These are phyloP conservation scores for Centaurea solstitialis DNA, from an alignment of 129 eudicot genomes.

Conservation along the genomic window DNA sequence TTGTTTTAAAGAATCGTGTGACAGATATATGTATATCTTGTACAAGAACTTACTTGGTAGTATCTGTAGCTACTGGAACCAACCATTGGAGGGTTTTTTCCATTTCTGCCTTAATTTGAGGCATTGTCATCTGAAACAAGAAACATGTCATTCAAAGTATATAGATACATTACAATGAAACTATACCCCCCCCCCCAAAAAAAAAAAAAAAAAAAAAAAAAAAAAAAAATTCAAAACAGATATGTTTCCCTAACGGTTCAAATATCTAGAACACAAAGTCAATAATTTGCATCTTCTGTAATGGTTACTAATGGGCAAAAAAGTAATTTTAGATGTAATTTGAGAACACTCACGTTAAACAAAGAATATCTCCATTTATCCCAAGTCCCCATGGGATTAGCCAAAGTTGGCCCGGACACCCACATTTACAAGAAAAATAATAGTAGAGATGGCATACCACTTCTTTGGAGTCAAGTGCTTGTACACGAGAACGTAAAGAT, in stretches of 20 bases:
- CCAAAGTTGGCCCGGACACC: neutral
- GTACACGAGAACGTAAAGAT: conserved; percentile 64
- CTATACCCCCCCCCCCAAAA: neutral
- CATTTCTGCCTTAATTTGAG: conserved; percentile 94
- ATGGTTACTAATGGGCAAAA: neutral
- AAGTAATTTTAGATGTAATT: neutral
- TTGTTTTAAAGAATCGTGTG: neutral
- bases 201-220: too few species aligned
- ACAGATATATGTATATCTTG: neutral
- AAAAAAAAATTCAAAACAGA: neutral
- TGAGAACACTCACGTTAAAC: neutral
- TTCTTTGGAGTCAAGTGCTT: conserved; percentile 50
- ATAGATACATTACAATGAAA: neutral
- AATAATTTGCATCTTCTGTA: neutral
- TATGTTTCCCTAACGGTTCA: neutral
- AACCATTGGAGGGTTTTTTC: conserved; percentile 92
- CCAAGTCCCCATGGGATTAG: neutral
- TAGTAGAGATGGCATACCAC: conserved; percentile 44
- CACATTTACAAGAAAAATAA: neutral
- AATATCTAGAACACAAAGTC: neutral
- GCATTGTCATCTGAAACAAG: conserved; percentile 67
- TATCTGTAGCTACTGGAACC: conserved; percentile 85
- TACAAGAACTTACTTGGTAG: conserved; percentile 58
- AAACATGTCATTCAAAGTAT: neutral
- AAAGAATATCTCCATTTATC: neutral